Evolutionary conservation across 1,284 basidiomycete species (phyloP).

Genomic region (Apiotrichum sp.): DNA sequence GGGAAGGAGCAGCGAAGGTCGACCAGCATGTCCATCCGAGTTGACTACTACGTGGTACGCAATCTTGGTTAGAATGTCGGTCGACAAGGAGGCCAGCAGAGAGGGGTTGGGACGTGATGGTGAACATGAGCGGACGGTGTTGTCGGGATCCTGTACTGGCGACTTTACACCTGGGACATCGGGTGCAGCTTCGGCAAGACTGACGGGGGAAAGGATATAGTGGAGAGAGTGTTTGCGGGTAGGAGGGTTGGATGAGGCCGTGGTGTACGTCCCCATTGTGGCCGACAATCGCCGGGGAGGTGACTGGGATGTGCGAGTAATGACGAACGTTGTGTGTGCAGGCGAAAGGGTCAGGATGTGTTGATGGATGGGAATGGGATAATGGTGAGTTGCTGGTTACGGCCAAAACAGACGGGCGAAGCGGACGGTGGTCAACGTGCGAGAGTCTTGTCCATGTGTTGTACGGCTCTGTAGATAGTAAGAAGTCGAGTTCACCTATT

Average conservation of each 20-base stretch:
- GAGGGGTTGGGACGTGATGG: neutral
- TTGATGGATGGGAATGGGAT: too few species aligned
- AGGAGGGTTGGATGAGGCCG: slow-evolving; percentile 3
- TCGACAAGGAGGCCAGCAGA: slow-evolving; percentile 20
- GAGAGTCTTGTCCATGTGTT: too few species aligned
- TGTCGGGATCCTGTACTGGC: neutral
- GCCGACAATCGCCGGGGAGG: neutral
- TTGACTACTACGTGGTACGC: slow-evolving; percentile 30
- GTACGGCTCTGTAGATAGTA: too few species aligned
- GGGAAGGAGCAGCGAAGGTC: slow-evolving; percentile 30
- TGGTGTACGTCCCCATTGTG: slow-evolving; percentile 1
- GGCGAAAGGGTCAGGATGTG: too few species aligned
- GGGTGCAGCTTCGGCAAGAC: slow-evolving; percentile 6
- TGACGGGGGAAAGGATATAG: slow-evolving; percentile 28
- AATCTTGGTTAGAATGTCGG: slow-evolving; percentile 25
- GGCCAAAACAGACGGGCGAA: too few species aligned
- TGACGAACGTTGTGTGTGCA: neutral
- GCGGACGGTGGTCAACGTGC: too few species aligned
- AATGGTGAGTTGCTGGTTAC: too few species aligned
- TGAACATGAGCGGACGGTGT: neutral
- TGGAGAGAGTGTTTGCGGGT: slow-evolving; percentile 30
- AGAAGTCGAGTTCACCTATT: too few species aligned
- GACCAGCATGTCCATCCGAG: slow-evolving; percentile 12
- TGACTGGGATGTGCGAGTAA: neutral
- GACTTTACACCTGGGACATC: slow-evolving; percentile 11